Base-by-base conservation (phyloP, 176 grass and related monocot species). In the Oryza glumipatula region DNA sequence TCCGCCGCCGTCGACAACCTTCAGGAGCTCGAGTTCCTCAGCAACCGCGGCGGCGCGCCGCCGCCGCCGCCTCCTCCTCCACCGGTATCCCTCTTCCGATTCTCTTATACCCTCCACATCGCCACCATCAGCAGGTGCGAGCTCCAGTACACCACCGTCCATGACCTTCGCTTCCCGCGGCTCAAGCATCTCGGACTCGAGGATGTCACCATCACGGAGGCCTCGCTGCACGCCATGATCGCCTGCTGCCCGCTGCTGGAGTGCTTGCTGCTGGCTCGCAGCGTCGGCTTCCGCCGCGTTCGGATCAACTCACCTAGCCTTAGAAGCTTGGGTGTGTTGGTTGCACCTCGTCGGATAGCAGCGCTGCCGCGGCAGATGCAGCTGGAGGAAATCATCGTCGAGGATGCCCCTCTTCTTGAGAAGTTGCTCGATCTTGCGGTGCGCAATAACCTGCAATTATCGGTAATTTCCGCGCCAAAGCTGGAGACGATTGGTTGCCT, bases 21-120 rank as follows among this genome's bases (percentile, higher is more conserved):
- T 35, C 33, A 35, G 33, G 33, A 35, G 33, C 33, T 35, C 4
- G 33, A 35, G 33, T 35, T 35, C 33, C 4, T 35, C 33, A 35
- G 33, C 33, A 35, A 35, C 33, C 33, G 26, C 26, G 4, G 3
- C 33, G 26, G 26, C 3, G 4, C 33, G 33, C 33, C 33, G 33
- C 33, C 33, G 33, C 33, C 33, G 17, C 30, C 86, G 48, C 93
- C 33, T 3, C 33, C 33, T 11, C 30, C 86, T 41, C 93, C 71
- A 0, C 73, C 73, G 9, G 70, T 74, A 11, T 73, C 79, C 11
- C 17, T 82, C 85, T 88, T 90, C 63, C 82, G 74, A 17, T 84
- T 68, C 73, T 54, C 82, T 3, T 7, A 12, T 5, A 43, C n/a
- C 16, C 64, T 84, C 5, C 33, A 45, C 0, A 72, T 45, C 0